Base-by-base conservation (phyloP, 805 yeast species). In the Cyberlindnera sargentensis region DNA sequence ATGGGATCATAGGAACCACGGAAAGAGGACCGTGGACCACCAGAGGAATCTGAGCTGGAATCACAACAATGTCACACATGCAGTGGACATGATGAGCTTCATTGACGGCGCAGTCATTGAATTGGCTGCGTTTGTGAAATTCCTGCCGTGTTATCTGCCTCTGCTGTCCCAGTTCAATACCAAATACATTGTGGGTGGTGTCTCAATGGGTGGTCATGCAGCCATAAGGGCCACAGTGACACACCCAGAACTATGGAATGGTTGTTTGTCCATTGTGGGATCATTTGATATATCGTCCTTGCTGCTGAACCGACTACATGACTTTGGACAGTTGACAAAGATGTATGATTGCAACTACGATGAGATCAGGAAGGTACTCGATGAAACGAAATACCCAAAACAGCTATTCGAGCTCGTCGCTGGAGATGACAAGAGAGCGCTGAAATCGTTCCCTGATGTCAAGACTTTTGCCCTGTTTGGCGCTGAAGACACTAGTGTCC, bases 131-230 rank as follows among this genome's bases (percentile, higher is more conserved):
- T 38, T 55, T 11, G 42, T 44, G 7, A 56, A 53, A n/a, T 53
- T 43, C 42, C 28, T 53, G 1, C 53, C 51, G 1, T 15, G 41
- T 0, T 48, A 41, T 28, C 40, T 48, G 11, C 55, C 54, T 3
- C 35, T 36, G 1, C 32, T 46, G 28, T 9, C 25, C 6, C 29
- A 33, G 4, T 43, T 45, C 32, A 37, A 36, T 2, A 34, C 48
- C 2, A 31, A 31, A 6, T 36, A 41, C 7, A 39, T 49, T 3
- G 39, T 49, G 3, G 37, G 48, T 20, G 61, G 61, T 26, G 55
- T 50, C 10, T 56, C 61, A 1, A 46, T 56, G 52, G 59, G 61
- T 20, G 61, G 49, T 2, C 61, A 56, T 37, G 37, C 42, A 2
- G 40, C 49, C 3, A 47, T 55, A 9, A 47, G 57, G 40, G 42